Conservation (phyloP, 2,329 filamentous ascomycete species). For the Pseudogymnoascus sp. region DNA sequence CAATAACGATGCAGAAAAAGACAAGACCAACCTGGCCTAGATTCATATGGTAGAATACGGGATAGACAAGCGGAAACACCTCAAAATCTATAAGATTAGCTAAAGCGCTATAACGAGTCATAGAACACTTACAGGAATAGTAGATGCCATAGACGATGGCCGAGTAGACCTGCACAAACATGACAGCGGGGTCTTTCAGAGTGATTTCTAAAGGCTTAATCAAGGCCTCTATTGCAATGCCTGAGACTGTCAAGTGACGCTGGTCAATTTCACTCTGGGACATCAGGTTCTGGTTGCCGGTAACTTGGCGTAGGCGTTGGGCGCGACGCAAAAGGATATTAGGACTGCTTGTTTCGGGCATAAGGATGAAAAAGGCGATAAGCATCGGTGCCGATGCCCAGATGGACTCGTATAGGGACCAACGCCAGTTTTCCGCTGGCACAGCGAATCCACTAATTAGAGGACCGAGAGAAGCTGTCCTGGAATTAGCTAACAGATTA, state of each 20-base stretch:
- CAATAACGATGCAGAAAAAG: constrained; percentile 49
- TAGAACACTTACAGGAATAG: constrained; percentile 35
- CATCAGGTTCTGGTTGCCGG: constrained; percentile 45
- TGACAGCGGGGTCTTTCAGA: constrained; percentile 50
- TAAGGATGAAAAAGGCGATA: constrained; percentile 47
- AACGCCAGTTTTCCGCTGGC: constrained; percentile 47
- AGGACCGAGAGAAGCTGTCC: constrained; percentile 44
- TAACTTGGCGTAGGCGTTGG: constrained; percentile 46
- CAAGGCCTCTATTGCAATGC: constrained; percentile 43
- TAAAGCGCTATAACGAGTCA: too few species aligned
- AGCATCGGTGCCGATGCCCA: constrained; percentile 50
- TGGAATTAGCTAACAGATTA: too few species aligned
- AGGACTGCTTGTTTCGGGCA: constrained; percentile 51
- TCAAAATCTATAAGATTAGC: constrained; percentile 40
- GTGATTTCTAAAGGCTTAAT: constrained; percentile 50
- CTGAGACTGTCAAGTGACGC: constrained; percentile 36
- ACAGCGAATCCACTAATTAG: constrained; percentile 50
- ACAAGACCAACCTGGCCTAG: constrained; percentile 47
- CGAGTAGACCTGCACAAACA: constrained; percentile 52
- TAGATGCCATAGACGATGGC: constrained; percentile 52
- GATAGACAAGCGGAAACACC: constrained; percentile 54
- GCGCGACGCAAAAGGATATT: constrained; percentile 53
- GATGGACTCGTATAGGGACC: constrained; percentile 53
- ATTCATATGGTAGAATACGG: constrained; percentile 48
- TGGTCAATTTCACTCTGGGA: constrained; percentile 56